Evolutionary conservation across 1,284 basidiomycete species (phyloP).

Genomic region (Salmacisia buchloeana): DNA sequence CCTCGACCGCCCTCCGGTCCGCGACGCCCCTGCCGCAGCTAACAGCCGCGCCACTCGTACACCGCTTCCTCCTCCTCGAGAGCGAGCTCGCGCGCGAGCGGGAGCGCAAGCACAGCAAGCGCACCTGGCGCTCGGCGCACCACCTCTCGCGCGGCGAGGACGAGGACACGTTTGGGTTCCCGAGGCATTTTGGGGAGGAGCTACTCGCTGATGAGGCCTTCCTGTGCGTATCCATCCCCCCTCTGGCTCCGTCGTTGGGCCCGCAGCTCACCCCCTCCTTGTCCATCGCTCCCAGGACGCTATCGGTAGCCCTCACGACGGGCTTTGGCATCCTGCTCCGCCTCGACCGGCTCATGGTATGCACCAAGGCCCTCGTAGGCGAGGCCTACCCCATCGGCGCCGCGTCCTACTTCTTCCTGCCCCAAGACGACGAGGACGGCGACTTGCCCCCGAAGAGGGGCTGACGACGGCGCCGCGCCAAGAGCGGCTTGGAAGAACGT

Average conservation of each 20-base stretch:
- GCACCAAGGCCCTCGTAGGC: constrained; percentile 71
- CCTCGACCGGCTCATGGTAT: constrained; percentile 68
- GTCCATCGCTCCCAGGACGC: background rate
- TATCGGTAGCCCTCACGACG: constrained; percentile 2
- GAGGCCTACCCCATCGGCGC: constrained; percentile 59
- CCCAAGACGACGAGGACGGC: constrained; percentile 19
- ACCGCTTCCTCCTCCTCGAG: constrained; percentile 58
- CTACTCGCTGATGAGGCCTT: constrained; percentile 62
- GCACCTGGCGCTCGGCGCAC: background rate
- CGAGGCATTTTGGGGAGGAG: background rate
- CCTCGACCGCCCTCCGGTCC: constrained; percentile 62
- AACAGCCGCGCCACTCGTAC: constrained; percentile 72
- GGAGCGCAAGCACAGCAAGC: too few species aligned
- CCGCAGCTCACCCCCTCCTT: background rate
- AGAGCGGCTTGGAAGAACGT: too few species aligned
- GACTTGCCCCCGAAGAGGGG: too few species aligned
- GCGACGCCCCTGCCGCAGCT: constrained; percentile 76
- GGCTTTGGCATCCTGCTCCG: constrained; percentile 59
- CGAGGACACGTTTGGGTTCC: constrained; percentile 16
- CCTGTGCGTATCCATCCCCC: constrained; percentile 55
- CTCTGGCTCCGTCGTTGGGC: constrained; percentile 34
- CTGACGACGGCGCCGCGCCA: too few species aligned
- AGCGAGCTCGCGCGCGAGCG: constrained; percentile 48
- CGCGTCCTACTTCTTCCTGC: background rate
- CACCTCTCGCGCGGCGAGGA: constrained; percentile 21